These are phyloP conservation scores for Metschnikowia cubensis DNA, from an alignment of 805 yeast genomes.

Conservation along the genomic window DNA sequence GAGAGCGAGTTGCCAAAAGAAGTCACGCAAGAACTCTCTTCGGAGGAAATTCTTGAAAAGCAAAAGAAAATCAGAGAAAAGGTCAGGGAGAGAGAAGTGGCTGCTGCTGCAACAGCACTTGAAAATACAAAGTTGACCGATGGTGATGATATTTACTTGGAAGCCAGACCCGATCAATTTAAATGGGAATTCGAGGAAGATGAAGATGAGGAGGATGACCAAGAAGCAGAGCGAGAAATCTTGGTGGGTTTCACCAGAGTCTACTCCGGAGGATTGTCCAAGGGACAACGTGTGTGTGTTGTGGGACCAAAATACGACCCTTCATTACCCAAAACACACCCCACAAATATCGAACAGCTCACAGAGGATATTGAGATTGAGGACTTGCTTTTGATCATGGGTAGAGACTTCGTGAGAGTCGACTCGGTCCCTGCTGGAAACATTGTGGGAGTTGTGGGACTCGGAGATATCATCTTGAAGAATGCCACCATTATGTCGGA, in stretches of 20 bases:
- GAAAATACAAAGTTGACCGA: conserved; percentile 22
- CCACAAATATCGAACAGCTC: conserved; percentile 48
- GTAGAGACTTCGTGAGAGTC: conserved; percentile 77
- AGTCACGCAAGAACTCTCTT: conserved; percentile 36
- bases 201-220: conserved; percentile 44
- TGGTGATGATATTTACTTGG: conserved; percentile 26
- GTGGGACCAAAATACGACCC: conserved; percentile 90
- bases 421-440: conserved; percentile 89
- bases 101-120: conserved; percentile 22
- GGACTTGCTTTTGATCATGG: conserved; percentile 82
- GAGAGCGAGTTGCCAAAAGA: conserved; percentile 70
- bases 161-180: conserved; percentile 32
- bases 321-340: conserved; percentile 27
- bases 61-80: conserved; percentile 61
- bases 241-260: conserved; percentile 86
- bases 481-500: conserved; percentile 74
- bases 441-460: conserved; percentile 90
- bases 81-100: conserved; percentile 66
- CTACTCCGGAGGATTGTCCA: conserved; percentile 74
- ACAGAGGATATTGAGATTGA: conserved; percentile 56
- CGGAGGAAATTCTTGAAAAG: conserved; percentile 59
- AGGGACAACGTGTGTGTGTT: conserved; percentile 72
- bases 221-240: conserved; percentile 52
- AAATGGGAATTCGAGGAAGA: conserved; percentile 51
- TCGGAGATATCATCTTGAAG: conserved; percentile 76